These are phyloP conservation scores for Cyberlindnera mrakii DNA, from an alignment of 805 yeast genomes.

Conservation along the genomic window DNA sequence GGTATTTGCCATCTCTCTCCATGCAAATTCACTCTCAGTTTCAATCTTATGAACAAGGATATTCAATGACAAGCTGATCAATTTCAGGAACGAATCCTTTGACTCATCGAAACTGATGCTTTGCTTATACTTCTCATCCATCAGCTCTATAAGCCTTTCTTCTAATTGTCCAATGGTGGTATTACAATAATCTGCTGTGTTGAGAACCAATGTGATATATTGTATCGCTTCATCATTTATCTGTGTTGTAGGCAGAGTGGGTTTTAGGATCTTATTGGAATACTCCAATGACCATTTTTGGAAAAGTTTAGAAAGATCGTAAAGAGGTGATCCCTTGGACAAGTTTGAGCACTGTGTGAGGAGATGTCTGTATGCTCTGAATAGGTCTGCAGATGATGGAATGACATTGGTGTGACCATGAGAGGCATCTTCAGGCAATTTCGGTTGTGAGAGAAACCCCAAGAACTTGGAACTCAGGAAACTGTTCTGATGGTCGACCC, in stretches of 20 bases:
- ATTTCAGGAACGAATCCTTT: constrained; percentile 48
- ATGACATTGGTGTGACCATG: constrained; percentile 60
- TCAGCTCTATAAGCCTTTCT: constrained; percentile 43
- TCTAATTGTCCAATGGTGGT: constrained; percentile 73
- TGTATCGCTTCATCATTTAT: constrained; percentile 54
- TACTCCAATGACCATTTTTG: constrained; percentile 60
- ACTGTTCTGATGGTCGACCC: constrained; percentile 83
- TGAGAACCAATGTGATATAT: constrained; percentile 65
- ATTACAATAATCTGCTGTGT: constrained; percentile 87
- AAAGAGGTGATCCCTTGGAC: constrained; percentile 35
- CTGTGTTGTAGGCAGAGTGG: constrained; percentile 31
- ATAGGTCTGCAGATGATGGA: constrained; percentile 82
- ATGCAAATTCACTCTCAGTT: constrained; percentile 56
- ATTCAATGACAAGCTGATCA: constrained; percentile 53
- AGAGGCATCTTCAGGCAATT: constrained; percentile 42
- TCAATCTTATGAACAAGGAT: constrained; percentile 53
- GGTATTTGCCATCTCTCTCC: constrained; percentile 77
- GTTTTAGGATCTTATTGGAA: constrained; percentile 42
- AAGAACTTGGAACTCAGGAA: constrained; percentile 53
- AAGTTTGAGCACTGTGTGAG: constrained; percentile 64
- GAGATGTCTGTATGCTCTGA: constrained; percentile 67
- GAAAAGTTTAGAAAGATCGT: constrained; percentile 50
- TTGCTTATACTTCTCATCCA: constrained; percentile 36
- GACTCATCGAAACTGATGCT: constrained; percentile 44
- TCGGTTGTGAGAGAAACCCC: constrained; percentile 55